Evolutionary conservation across 306 rosid genomes (phyloP).

Genomic region (Urtica urens): DNA sequence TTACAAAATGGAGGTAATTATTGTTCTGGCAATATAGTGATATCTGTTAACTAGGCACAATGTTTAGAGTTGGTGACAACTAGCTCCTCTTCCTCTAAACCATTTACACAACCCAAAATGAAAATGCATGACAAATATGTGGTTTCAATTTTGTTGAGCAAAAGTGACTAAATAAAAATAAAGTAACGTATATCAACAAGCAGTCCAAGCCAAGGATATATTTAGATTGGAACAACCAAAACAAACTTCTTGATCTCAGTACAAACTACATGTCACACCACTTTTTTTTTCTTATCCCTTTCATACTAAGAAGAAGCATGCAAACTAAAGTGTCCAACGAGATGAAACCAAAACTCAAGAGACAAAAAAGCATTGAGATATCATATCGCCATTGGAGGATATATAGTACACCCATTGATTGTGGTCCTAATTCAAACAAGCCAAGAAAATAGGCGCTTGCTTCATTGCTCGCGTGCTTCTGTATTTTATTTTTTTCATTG

Average conservation of each 20-base stretch:
- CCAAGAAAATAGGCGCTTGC: too few relatives aligned
- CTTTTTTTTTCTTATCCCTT: conserved; percentile 10
- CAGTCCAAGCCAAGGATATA: neutral
- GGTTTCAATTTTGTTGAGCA: neutral
- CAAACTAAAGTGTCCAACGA: conserved; percentile 18
- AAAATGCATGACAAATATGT: neutral
- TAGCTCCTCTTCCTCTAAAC: neutral
- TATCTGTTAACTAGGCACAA: neutral
- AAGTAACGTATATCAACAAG: neutral
- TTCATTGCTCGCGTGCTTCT: too few relatives aligned
- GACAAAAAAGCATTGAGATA: conserved; percentile 5
- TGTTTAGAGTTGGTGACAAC: neutral
- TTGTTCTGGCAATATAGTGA: neutral
- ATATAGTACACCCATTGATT: neutral
- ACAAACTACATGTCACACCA: conserved; percentile 18
- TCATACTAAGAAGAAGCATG: too few relatives aligned
- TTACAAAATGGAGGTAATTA: neutral
- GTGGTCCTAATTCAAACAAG: conserved; percentile 23
- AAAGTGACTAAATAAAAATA: too few relatives aligned
- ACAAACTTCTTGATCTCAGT: neutral
- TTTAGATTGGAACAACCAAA: neutral
- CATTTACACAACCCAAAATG: neutral
- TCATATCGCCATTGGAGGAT: neutral
- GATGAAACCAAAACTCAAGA: conserved; percentile 9
- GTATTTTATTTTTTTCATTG: neutral